Evolutionary conservation across 176 grass and related monocot species (phyloP), one percentile per base, ranked within the genome.

Genomic region (Alopecurus myosuroides): DNA sequence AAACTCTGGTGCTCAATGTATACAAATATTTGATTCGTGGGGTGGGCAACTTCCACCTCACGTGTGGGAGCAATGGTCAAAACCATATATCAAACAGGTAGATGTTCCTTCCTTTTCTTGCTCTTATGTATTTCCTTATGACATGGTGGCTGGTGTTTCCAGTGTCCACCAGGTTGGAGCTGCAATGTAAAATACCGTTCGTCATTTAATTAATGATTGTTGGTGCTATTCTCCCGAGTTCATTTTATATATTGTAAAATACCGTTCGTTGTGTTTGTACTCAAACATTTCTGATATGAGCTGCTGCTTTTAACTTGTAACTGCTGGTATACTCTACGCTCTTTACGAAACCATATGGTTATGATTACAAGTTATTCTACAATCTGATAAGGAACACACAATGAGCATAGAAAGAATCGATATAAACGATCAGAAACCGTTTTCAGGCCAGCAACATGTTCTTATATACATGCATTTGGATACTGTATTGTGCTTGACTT

Each of bases 11-110:
- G 97, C 97, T 74, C 93, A 95, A 28, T 98, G 97, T 82, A 89
- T 98, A 88, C 97, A 98, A 58, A 98, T 98, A 88, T 98, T 98
- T 86, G 97, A 98, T 87, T 98, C 97, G 75, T 98, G 97, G 97
- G 97, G 97, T 86, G 97, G 93, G 25, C 97, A 98, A 81, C 85
- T 98, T 68, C 97, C 97, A 55, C 97, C 97, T 63, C 91, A 98
- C 94, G 81, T 98, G 26, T 98, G 97, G 97, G 97, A 98, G 61
- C 64, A 90, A 61, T 98, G 97, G 97, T 98, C 97, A 77, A 98
- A 98, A 86, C 93, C 97, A 82, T 98, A 98, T 71, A 98, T 98
- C 73, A 85, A 90, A 82, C 88, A 95, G 91, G 97, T 98, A 89
- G 22, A 0, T 68, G 10, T 60, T 87, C 50, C 26, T 77, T 81